A percentile compares a stretch with the other conserved stretches of the same genome.
Conservation (phyloP, 192 early-diverging fungal genomes). For the Thamnidium elegans region DNA sequence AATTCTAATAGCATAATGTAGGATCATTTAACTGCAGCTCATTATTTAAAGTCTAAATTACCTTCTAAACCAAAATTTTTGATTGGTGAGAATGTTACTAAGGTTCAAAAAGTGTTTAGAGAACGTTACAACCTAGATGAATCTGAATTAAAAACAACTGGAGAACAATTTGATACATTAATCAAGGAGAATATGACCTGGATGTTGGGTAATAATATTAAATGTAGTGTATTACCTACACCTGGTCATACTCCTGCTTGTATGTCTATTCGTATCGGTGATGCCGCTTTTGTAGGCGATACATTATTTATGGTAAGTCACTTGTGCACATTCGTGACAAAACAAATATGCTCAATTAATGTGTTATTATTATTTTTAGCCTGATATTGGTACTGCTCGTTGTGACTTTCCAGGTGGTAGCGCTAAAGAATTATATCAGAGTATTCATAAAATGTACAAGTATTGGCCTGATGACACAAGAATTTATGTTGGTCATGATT, state of each 20-base stretch:
- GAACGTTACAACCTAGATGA: slow-evolving; percentile 24
- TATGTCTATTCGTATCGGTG: slow-evolving; percentile 27
- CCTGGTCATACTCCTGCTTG: slow-evolving; percentile 38
- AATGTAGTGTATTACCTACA: slow-evolving; percentile 18
- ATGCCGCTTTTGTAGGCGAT: slow-evolving; percentile 36
- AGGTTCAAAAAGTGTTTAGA: slow-evolving; percentile 27
- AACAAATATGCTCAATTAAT: neutral
- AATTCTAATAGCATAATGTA: no score
- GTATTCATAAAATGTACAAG: slow-evolving; percentile 28
- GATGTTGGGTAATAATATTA: slow-evolving; percentile 26
- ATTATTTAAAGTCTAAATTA: slow-evolving; percentile 25
- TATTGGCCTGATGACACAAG: slow-evolving; percentile 29
- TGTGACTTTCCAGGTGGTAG: slow-evolving; percentile 40
- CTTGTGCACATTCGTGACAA: neutral
- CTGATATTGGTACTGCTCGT: slow-evolving; percentile 35
- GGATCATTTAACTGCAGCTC: slow-evolving; percentile 36
- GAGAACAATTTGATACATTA: slow-evolving; percentile 24
- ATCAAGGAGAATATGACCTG: slow-evolving; percentile 13
- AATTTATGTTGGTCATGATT: slow-evolving; percentile 34
- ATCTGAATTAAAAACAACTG: slow-evolving; percentile 7
- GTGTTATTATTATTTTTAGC: slow-evolving; percentile 11
- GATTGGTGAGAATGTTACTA: slow-evolving; percentile 28
- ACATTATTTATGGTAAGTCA: slow-evolving; percentile 35
- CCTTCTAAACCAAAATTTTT: slow-evolving; percentile 20
- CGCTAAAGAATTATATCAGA: slow-evolving; percentile 29